phyloP scores from a whole-genome alignment of 331 rosid genomes.

The Pyrus hybrid region DNA sequence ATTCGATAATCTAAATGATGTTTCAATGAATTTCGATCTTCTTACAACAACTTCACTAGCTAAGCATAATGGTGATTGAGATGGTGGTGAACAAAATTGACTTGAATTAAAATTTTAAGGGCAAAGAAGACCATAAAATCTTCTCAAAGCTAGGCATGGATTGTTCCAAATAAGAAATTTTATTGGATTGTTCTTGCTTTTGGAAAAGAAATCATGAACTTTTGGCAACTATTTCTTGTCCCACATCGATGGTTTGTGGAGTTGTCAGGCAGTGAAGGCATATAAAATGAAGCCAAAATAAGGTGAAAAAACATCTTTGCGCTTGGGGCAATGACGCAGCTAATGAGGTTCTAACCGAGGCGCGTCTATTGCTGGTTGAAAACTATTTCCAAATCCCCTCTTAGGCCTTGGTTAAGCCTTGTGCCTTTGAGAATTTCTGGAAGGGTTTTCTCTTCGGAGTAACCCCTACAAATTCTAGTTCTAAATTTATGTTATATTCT shows the following conservation, averaged over 20 bases:
- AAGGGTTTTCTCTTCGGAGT: slow-evolving; percentile 32
- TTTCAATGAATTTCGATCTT: no score
- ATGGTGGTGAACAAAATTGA: no score
- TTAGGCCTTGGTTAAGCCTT: slow-evolving; percentile 32
- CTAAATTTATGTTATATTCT: background rate
- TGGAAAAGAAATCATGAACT: background rate
- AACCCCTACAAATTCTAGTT: slow-evolving; percentile 16
- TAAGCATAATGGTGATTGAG: background rate
- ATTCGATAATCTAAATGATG: no score
- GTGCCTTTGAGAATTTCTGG: slow-evolving; percentile 55
- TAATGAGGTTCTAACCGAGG: slow-evolving; percentile 77
- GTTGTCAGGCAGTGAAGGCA: background rate
- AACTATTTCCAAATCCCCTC: slow-evolving; percentile 23
- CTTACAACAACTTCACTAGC: background rate
- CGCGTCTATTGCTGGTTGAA: slow-evolving; percentile 97
- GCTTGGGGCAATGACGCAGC: slow-evolving; percentile 94
- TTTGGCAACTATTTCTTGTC: no score
- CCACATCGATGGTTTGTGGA: background rate
- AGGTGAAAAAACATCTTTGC: slow-evolving; percentile 27
- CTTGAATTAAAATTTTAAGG: no score
- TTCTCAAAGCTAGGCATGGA: background rate
- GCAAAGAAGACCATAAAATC: background rate
- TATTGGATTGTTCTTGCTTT: background rate
- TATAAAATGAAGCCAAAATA: no score
- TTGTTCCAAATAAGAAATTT: background rate